phyloP scores from a whole-genome alignment of 2,329 filamentous ascomycete species.

The Pyricularia grisea region DNA sequence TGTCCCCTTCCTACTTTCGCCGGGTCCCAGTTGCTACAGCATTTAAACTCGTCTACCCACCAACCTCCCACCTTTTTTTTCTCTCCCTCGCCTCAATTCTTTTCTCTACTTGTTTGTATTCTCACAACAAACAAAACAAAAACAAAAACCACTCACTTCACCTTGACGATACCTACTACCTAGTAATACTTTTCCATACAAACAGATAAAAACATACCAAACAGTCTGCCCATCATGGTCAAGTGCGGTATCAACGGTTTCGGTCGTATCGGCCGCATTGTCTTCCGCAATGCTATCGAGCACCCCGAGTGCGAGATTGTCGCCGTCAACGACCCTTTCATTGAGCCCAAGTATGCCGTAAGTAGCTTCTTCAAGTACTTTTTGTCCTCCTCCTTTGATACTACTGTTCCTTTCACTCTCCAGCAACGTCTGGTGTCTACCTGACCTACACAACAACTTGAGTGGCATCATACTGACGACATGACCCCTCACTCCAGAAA shows the following conservation, averaged over 20 bases:
- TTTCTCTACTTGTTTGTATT: background rate
- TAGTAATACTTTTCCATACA: slow-evolving; percentile 3
- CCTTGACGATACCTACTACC: slow-evolving; percentile 6
- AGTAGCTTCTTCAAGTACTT: slow-evolving; percentile 31
- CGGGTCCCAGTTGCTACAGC: background rate
- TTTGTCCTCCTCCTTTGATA: slow-evolving; percentile 4
- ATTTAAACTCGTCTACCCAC: background rate
- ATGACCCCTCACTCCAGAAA: slow-evolving; percentile 43
- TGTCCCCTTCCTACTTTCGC: background rate
- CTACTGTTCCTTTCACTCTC: background rate
- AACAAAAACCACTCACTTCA: background rate
- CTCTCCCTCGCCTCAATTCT: slow-evolving; percentile 1
- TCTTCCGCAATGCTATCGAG: slow-evolving; percentile 96
- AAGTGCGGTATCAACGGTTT: slow-evolving; percentile 99
- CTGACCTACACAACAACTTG: background rate
- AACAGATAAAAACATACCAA: slow-evolving; percentile 1
- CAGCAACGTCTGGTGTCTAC: background rate
- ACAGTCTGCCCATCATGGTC: slow-evolving; percentile 33
- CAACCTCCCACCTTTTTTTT: slow-evolving; percentile 1
- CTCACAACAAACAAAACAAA: slow-evolving; percentile 3
- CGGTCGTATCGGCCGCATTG: slow-evolving; percentile 97
- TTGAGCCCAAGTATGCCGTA: slow-evolving; percentile 95
- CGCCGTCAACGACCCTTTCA: slow-evolving; percentile 99
- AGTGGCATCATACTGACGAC: background rate
- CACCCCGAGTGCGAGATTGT: slow-evolving; percentile 84